Evolutionary conservation across 2,329 filamentous ascomycete species (phyloP), one percentile per base, ranked within the genome.

Genomic region (Calonectria montana): DNA sequence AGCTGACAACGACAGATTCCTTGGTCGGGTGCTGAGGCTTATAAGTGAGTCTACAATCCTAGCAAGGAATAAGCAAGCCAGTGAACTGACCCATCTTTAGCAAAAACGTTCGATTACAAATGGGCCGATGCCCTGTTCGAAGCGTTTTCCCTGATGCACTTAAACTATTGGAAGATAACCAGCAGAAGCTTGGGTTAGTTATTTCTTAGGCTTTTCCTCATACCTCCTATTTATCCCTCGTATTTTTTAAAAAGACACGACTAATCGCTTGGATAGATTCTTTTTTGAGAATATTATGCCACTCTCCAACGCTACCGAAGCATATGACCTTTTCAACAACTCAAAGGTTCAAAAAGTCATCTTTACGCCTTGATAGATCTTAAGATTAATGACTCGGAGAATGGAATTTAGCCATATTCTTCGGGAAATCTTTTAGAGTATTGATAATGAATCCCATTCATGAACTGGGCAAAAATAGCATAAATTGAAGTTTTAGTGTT

Each of bases 101-200:
- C 62, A 95, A 95, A 82, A 95, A 95, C 74, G 76, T 95, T 71
- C 90, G 89, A 50, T 77, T 95, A 27, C 92, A 94, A 82, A 94
- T 95, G 91, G 94, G 94, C 6, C 87, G 94, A 68, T 96, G 93
- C 79, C 93, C 93, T 2, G 93, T 95, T 16, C 88, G 92, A 67
- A 92, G 91, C 39, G 89, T 94, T 70, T 94, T 94, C 76, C 57
- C 57, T 1, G 37, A 62, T 15, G 57, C 57, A n/a, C 39, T 62
- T 8, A 45, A 29, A 16, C 12, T 62, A 4, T 25, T 62, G 16
- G 39, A 62, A 31, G 25, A 62, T 25, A 45, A 62, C 4, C 57
- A 62, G 57, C 39, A 62, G 8, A 41, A 43, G 8, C 29, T 62
- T 43, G 57, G 57, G 57, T 62, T 39, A 21, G 39, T 62, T 15